These are phyloP conservation scores for Xylariomycetidae sp. DNA, from an alignment of 2,329 filamentous ascomycete genomes.

Conservation along the genomic window DNA sequence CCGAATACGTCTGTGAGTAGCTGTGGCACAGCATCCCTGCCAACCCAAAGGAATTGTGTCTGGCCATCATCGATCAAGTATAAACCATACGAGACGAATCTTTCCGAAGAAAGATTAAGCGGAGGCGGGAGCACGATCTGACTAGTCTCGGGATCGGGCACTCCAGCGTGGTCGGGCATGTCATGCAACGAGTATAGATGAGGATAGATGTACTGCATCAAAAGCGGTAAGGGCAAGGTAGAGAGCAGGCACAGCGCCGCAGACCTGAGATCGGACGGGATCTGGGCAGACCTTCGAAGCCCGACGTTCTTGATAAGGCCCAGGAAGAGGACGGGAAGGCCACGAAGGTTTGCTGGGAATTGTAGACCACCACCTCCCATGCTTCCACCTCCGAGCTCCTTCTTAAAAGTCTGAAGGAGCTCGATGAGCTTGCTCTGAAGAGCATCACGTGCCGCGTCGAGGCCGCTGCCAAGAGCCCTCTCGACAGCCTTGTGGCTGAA, in stretches of 20 bases:
- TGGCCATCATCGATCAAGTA: conserved; percentile 97
- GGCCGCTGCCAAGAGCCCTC: conserved; percentile 74
- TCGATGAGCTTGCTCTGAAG: conserved; percentile 89
- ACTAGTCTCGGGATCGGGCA: conserved; percentile 79
- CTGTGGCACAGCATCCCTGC: conserved; percentile 86
- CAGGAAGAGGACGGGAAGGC: conserved; percentile 83
- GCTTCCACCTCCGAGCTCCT: conserved; percentile 92
- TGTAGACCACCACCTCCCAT: conserved; percentile 88
- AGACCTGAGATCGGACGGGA: conserved; percentile 88
- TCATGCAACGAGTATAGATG: conserved; percentile 84
- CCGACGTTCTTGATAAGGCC: conserved; percentile 95
- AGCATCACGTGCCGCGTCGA: conserved; percentile 87
- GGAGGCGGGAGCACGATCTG: conserved; percentile 84
- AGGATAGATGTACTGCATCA: conserved; percentile 91
- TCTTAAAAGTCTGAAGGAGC: conserved; percentile 90
- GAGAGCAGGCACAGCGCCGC: conserved; percentile 92
- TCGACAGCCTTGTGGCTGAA: conserved; percentile 98
- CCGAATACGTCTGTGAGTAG: conserved; percentile 88
- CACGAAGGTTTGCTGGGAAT: conserved; percentile 88
- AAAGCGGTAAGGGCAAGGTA: conserved; percentile 80
- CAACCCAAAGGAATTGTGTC: conserved; percentile 96
- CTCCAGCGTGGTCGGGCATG: conserved; percentile 90
- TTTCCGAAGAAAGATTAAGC: conserved; percentile 81
- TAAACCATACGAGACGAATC: conserved; percentile 81
- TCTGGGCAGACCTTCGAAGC: conserved; percentile 86